These are phyloP conservation scores for Xylaria longipes DNA, from an alignment of 495 filamentous ascomycete species.

Conservation along the genomic window DNA sequence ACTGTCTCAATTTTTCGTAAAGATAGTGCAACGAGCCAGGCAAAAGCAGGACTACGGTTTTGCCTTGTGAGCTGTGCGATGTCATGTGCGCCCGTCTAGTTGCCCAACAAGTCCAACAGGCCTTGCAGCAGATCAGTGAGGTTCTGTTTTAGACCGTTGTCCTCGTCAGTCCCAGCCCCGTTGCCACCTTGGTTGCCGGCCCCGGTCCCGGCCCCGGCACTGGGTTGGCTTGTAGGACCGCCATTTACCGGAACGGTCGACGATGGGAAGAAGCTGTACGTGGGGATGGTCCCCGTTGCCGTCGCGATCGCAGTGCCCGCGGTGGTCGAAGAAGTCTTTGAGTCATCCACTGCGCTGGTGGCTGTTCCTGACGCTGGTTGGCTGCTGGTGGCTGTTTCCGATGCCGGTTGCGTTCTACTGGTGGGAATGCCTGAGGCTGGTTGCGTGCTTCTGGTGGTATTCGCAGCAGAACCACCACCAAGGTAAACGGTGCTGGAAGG, in stretches of 20 bases:
- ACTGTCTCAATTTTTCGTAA: not conserved
- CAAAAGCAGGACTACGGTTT: not conserved
- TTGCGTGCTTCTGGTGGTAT: not conserved
- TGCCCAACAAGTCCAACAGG: constrained; percentile 8
- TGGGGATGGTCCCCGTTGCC: constrained; percentile 3
- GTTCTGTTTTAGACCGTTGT: not conserved
- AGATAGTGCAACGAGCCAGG: not conserved
- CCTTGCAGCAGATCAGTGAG: not conserved
- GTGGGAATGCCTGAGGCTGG: not conserved
- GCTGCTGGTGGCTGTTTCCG: not conserved
- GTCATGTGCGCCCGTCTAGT: not conserved
- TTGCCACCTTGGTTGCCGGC: not conserved
- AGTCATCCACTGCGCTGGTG: not conserved
- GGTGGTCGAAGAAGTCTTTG: not conserved
- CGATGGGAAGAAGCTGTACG: constrained; percentile 17
- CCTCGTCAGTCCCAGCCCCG: not conserved
- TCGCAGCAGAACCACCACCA: not conserved
- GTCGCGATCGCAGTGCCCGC: not conserved
- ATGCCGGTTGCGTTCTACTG: not conserved
- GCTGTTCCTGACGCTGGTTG: not conserved
- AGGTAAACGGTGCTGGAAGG: constrained; percentile 16
- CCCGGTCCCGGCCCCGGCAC: not conserved
- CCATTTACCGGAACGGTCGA: not conserved
- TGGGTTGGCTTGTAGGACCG: not conserved
- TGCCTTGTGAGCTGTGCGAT: not conserved